Conservation (phyloP, 371 early-diverging fungal genomes). For the Parasitella parasitica region DNA sequence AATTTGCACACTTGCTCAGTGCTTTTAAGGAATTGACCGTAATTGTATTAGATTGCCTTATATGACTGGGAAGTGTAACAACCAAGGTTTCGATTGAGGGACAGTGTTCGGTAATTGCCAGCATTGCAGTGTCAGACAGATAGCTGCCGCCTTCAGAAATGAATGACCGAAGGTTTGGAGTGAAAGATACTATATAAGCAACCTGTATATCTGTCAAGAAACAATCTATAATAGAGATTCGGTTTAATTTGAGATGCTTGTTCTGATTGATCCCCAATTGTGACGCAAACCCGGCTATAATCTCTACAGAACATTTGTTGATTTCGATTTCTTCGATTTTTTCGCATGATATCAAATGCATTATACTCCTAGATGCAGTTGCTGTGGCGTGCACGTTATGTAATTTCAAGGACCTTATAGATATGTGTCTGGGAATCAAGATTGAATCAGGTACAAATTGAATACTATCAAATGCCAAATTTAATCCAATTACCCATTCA, state of each 20-base stretch:
- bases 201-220: not conserved
- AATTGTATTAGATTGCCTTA: slow-evolving; percentile 22
- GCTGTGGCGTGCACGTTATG: not conserved
- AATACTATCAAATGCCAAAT: not conserved
- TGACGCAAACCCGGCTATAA: not conserved
- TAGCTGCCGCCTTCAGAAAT: slow-evolving; percentile 8
- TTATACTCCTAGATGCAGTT: not conserved
- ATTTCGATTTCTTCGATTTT: not conserved
- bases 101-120: slow-evolving; percentile 10
- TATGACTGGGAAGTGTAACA: slow-evolving; percentile 12
- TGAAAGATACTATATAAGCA: not conserved
- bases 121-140: slow-evolving; percentile 14
- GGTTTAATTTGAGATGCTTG: not conserved
- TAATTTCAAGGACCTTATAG: not conserved
- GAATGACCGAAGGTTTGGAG: not conserved
- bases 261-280: not conserved
- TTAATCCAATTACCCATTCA: not conserved
- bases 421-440: not conserved
- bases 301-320: not conserved
- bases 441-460: not conserved
- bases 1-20: slow-evolving; percentile 1
- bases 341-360: not conserved
- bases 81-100: slow-evolving; percentile 9
- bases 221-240: not conserved
- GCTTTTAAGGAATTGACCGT: slow-evolving; percentile 6